Conservation (phyloP, 2,329 filamentous ascomycete genomes). For the Ustilaginoidea virens region DNA sequence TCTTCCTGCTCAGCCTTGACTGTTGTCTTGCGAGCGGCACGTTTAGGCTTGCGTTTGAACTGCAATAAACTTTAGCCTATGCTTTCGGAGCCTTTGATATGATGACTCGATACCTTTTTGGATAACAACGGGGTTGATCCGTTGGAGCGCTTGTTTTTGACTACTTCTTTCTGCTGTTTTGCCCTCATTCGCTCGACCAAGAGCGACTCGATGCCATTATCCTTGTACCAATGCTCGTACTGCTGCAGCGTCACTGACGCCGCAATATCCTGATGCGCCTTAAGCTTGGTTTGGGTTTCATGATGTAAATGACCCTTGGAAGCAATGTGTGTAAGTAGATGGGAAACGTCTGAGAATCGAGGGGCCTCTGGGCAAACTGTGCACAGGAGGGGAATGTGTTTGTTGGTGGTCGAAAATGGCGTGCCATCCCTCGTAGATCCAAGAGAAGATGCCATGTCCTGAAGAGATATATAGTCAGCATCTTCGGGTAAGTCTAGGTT, state of each 20-base stretch:
- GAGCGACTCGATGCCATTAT: constrained; percentile 53
- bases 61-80: constrained; percentile 33
- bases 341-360: constrained; percentile 77
- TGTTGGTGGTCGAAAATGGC: constrained; percentile 11
- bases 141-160: constrained; percentile 40
- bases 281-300: constrained; percentile 68
- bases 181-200: constrained; percentile 64
- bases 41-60: constrained; percentile 16
- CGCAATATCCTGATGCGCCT: constrained; percentile 48
- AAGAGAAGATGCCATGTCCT: constrained; percentile 24
- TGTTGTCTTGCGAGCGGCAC: constrained; percentile 7
- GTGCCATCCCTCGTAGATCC: constrained; percentile 8
- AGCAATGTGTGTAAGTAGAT: constrained; percentile 79
- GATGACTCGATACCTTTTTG: too few relatives aligned
- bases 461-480: constrained; percentile 3
- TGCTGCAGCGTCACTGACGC: constrained; percentile 45
- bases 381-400: constrained; percentile 62
- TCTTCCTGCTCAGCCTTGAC: constrained; percentile 16
- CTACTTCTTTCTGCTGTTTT: constrained; percentile 53
- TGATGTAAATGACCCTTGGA: constrained; percentile 86
- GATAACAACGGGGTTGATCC: too few relatives aligned
- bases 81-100: constrained; percentile 59
- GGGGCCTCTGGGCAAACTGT: constrained; percentile 68
- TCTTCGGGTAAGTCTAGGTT: too few relatives aligned
- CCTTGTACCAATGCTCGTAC: constrained; percentile 67